A percentile compares a stretch with the other conserved stretches of the same genome.
phyloP scores from a whole-genome alignment of 108 stramenopile species.

The Cyclostephanos tholiformis region DNA sequence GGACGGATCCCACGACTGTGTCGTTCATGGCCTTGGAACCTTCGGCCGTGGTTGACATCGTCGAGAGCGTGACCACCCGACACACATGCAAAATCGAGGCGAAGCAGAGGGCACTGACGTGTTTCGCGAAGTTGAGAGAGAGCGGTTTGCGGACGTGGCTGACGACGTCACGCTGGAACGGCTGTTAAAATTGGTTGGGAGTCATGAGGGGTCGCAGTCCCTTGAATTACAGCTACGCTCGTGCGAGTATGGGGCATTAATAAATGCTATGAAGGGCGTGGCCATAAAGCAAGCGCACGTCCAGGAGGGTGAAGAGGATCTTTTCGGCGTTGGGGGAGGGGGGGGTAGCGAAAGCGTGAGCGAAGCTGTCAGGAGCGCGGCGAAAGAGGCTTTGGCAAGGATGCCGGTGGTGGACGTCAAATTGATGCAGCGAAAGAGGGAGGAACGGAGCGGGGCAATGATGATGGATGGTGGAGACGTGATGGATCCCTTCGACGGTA shows the following conservation, averaged over 20 bases:
- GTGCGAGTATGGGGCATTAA: slow-evolving; percentile 91
- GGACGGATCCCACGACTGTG: slow-evolving; percentile 46
- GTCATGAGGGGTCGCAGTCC: slow-evolving; percentile 74
- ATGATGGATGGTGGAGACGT: slow-evolving; percentile 27
- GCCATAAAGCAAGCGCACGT: slow-evolving; percentile 25
- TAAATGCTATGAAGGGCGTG: slow-evolving; percentile 71
- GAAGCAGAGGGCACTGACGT: slow-evolving; percentile 86
- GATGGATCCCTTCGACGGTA: slow-evolving; percentile 45
- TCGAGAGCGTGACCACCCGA: slow-evolving; percentile 71
- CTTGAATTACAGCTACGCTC: slow-evolving; percentile 94
- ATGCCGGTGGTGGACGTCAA: slow-evolving; percentile 95
- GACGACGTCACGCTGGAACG: slow-evolving; percentile 64
- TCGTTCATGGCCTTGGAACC: slow-evolving; percentile 74
- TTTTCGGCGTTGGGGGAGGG: not conserved
- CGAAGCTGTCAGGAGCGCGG: not conserved
- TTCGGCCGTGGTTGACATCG: slow-evolving; percentile 58
- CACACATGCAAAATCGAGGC: slow-evolving; percentile 75
- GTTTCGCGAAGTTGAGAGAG: slow-evolving; percentile 89
- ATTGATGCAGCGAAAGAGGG: slow-evolving; percentile 74
- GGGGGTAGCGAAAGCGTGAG: slow-evolving; percentile 1
- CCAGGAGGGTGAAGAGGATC: not conserved
- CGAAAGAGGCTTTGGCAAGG: slow-evolving; percentile 87
- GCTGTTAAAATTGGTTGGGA: slow-evolving; percentile 66
- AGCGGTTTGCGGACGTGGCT: slow-evolving; percentile 73
- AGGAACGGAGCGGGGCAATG: slow-evolving; percentile 42